Percentiles rank a stretch among this genome's conserved stretches.
Conservation (phyloP, 2,329 filamentous ascomycete species). For the Pseudohalonectria lignicola region DNA sequence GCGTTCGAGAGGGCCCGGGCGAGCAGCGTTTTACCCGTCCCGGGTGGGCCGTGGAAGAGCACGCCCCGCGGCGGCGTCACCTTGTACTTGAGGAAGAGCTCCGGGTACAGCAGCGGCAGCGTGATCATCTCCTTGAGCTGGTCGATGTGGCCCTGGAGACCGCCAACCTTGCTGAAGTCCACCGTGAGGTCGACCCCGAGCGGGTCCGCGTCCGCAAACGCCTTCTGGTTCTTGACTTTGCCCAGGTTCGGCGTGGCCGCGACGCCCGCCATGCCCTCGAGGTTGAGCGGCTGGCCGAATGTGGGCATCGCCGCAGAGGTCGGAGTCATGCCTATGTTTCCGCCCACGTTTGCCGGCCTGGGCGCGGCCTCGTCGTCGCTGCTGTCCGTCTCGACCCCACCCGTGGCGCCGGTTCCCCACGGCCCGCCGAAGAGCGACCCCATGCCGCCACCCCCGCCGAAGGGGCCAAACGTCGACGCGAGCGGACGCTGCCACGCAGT, state of each 20-base stretch:
- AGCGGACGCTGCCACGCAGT: constrained; percentile 66
- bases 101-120: constrained; percentile 84
- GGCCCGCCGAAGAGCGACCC: constrained; percentile 64
- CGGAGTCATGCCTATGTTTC: constrained; percentile 52
- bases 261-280: constrained; percentile 26
- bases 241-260: constrained; percentile 67
- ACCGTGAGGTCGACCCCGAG: constrained; percentile 87
- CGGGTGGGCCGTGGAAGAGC: constrained; percentile 90
- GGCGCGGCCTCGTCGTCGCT: constrained; percentile 78
- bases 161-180: constrained; percentile 89
- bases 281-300: constrained; percentile 18
- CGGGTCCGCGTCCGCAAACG: constrained; percentile 86
- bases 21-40: constrained; percentile 95
- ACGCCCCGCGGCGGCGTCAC: constrained; percentile 92
- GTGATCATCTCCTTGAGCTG: constrained; percentile 99
- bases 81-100: constrained; percentile 83
- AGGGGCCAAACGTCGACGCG: constrained; percentile 85
- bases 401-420: constrained; percentile 62
- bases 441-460: constrained; percentile 71
- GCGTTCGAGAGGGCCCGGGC: constrained; percentile 87
- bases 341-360: constrained; percentile 36
- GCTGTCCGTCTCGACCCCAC: constrained; percentile 83
- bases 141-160: constrained; percentile 86
- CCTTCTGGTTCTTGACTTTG: constrained; percentile 86
- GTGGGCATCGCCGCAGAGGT: constrained; percentile 27